Conservation (phyloP, 805 yeast species). For the Candida piceae region DNA sequence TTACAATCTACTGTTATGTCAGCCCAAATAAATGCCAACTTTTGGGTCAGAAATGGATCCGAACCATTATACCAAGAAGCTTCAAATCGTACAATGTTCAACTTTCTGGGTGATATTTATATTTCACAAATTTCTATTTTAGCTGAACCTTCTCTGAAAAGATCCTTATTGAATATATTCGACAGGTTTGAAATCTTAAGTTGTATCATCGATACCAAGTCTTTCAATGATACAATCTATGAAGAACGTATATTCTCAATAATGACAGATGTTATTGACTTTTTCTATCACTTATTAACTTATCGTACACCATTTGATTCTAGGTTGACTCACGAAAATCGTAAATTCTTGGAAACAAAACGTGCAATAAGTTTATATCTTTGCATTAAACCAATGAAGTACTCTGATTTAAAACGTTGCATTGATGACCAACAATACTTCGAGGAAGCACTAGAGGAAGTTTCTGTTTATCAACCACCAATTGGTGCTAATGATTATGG, state of each 20-base stretch:
- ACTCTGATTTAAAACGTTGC: conserved; percentile 38
- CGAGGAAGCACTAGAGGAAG: conserved; percentile 50
- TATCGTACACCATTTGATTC: conserved; percentile 26
- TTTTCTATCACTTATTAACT: conserved; percentile 41
- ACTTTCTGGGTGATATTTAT: conserved; percentile 38
- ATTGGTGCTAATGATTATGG: conserved; percentile 65
- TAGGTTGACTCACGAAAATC: conserved; percentile 9
- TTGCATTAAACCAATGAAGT: conserved; percentile 48
- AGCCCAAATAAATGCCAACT: conserved; percentile 57
- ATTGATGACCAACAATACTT: conserved; percentile 34
- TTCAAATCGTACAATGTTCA: conserved; percentile 16
- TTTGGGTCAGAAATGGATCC: conserved; percentile 72
- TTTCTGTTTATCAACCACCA: conserved; percentile 60
- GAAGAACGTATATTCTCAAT: conserved; percentile 45
- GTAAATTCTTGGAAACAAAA: conserved; percentile 24
- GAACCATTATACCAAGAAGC: conserved; percentile 23
- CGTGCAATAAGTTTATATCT: conserved; percentile 45
- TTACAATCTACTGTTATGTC: conserved; percentile 56
- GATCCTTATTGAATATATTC: conserved; percentile 35
- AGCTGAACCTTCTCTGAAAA: conserved; percentile 31
- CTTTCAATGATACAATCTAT: conserved; percentile 34
- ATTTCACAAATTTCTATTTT: conserved; percentile 40
- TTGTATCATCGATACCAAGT: conserved; percentile 11
- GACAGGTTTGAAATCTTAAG: conserved; percentile 53
- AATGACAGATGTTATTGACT: conserved; percentile 37